A percentile compares a stretch with the other conserved stretches of the same genome.
Conservation (phyloP, 2,329 filamentous ascomycete species). For the Blastomyces silverae region DNA sequence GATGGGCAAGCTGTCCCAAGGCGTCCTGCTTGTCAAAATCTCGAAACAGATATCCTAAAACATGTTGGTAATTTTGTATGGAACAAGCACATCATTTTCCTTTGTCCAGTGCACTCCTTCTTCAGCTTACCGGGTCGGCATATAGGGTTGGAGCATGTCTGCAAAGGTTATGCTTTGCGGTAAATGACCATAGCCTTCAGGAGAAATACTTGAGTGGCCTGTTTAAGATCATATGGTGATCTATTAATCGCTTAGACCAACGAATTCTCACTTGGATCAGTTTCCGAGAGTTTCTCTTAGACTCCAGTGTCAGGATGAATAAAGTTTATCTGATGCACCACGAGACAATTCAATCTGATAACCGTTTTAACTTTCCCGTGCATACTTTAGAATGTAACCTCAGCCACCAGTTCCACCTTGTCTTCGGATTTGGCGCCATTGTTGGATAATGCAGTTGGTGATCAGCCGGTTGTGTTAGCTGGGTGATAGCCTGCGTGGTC, state of each 20-base stretch:
- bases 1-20: conserved; percentile 58
- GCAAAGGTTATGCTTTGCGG: not conserved
- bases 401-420: not conserved
- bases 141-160: not conserved
- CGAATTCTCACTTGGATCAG: not conserved
- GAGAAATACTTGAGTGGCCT: not conserved
- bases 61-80: not conserved
- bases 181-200: not conserved
- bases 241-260: not conserved
- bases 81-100: not conserved
- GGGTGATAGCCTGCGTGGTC: not conserved
- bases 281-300: not conserved
- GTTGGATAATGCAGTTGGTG: not conserved
- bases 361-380: not conserved
- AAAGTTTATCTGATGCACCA: conserved; percentile 7
- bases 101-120: not conserved
- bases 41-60: conserved; percentile 46
- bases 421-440: not conserved
- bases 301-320: not conserved
- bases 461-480: not conserved
- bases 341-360: conserved; percentile 3
- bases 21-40: conserved; percentile 67
- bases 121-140: not conserved
- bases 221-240: not conserved
- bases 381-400: not conserved